phyloP scores from a whole-genome alignment of 2,329 filamentous ascomycete genomes.

The Clarireedia sp. region DNA sequence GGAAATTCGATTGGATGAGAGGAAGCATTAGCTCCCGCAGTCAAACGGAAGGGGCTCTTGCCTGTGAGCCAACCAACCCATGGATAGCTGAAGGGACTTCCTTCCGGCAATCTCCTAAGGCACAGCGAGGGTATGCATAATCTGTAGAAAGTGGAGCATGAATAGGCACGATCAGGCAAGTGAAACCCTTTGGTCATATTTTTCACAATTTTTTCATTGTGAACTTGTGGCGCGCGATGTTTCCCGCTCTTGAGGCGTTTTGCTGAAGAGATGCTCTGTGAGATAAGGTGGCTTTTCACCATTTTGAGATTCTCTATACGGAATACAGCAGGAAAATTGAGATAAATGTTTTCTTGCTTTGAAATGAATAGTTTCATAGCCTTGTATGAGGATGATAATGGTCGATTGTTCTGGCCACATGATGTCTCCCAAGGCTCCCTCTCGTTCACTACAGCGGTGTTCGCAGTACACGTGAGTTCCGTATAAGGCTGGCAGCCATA shows the following conservation, averaged over 20 bases:
- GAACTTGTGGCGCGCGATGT: neutral
- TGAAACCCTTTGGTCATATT: neutral
- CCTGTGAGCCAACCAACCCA: neutral
- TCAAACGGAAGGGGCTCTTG: neutral
- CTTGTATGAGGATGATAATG: neutral
- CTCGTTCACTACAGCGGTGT: neutral
- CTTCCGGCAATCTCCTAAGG: neutral
- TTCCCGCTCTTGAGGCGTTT: neutral
- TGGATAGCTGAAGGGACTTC: conserved; percentile 3
- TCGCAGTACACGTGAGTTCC: neutral
- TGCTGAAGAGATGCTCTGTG: neutral
- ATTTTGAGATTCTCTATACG: neutral
- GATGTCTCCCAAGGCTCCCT: neutral
- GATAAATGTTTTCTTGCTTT: neutral
- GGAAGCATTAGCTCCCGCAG: neutral
- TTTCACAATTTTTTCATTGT: too few species aligned
- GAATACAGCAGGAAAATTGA: too few species aligned
- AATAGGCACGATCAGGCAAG: neutral
- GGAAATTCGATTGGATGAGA: neutral
- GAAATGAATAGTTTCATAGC: neutral
- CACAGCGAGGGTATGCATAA: neutral
- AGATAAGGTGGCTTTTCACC: neutral
- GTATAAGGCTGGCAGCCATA: neutral
- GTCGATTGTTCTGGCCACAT: neutral
- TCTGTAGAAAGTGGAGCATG: neutral